These are phyloP conservation scores for Hemisphaericaspora xylofermentans DNA, from an alignment of 1,139 yeast species.

Conservation along the genomic window DNA sequence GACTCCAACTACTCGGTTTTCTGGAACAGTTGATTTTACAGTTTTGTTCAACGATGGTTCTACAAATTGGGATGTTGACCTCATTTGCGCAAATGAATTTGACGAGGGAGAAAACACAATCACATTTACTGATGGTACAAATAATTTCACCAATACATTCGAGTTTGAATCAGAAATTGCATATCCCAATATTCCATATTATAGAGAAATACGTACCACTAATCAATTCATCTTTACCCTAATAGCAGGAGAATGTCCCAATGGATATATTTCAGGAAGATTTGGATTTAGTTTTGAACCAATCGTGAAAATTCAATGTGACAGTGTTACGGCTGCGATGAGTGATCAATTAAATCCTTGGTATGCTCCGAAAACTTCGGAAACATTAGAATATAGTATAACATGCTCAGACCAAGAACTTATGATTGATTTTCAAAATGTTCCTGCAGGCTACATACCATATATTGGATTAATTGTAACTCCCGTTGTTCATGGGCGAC, in stretches of 20 bases:
- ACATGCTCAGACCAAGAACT: too few species aligned
- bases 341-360: slow-evolving; percentile 22
- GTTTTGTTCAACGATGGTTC: slow-evolving; percentile 27
- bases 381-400: slow-evolving; percentile 6
- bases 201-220: slow-evolving; percentile 14
- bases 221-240: slow-evolving; percentile 13
- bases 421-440: slow-evolving; percentile 17
- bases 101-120: slow-evolving; percentile 25
- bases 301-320: slow-evolving; percentile 21
- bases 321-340: slow-evolving; percentile 17
- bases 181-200: neutral
- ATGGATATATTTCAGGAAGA: slow-evolving; percentile 22
- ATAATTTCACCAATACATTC: slow-evolving; percentile 17
- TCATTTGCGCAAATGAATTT: slow-evolving; percentile 19
- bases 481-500: neutral
- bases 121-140: slow-evolving; percentile 27
- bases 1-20: slow-evolving; percentile 1
- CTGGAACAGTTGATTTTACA: slow-evolving; percentile 22
- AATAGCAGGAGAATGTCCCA: slow-evolving; percentile 21
- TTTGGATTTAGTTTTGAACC: slow-evolving; percentile 15
- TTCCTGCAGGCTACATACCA: slow-evolving; percentile 33
- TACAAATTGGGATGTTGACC: slow-evolving; percentile 19
- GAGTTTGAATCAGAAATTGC: slow-evolving; percentile 12
- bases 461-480: slow-evolving; percentile 17
- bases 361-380: slow-evolving; percentile 15